Evolutionary conservation across 2,329 filamentous ascomycete genomes (phyloP), one percentile per base, ranked within the genome.

Genomic region (Colletotrichum sp.): DNA sequence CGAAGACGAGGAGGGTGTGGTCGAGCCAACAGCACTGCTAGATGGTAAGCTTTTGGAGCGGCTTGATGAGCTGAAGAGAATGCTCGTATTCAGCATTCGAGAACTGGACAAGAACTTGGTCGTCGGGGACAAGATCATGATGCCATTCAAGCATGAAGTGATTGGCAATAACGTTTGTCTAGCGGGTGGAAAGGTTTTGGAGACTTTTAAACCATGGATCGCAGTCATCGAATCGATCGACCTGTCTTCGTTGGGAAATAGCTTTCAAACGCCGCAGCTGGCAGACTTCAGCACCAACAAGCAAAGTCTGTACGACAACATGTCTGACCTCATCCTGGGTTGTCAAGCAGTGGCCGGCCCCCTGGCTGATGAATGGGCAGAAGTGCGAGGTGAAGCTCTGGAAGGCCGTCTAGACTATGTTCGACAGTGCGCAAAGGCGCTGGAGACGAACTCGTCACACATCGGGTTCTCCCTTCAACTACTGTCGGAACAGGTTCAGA

Each of bases 331-430:
- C 32, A 87, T 99, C 6, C 87, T 98, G 66, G 93, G 94, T 75
- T 98, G 96, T 81, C 97, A 99, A 85, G 93, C 95, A 29, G 94
- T 99, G n/a, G 95, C 96, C 8, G 95, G 95, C 11, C 97, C 97
- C 8, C 86, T 99, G 59, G 95, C 94, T 11, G 97, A 99, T 82
- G 97, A 99, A 85, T 99, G 97, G 97, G 92, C 96, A 6, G 96
- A 98, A 83, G 89, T 96, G n/a, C 93, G 96, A 59, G 95, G 96
- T 3, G 95, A 98, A 82, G 95, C 96, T 9, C 88, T 99, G 34
- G 96, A 98, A 82, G 95, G 95, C 79, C 93, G 97, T 27, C 86
- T 99, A 30, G 94, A 94, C 78, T 93, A 95, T 78, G 95, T 98
- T 75, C 92, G 94, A 69, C 90, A 92, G 75, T 94, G 95, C 77